Base-by-base conservation (phyloP, 2,329 filamentous ascomycete species). In the Fusarium sp. region DNA sequence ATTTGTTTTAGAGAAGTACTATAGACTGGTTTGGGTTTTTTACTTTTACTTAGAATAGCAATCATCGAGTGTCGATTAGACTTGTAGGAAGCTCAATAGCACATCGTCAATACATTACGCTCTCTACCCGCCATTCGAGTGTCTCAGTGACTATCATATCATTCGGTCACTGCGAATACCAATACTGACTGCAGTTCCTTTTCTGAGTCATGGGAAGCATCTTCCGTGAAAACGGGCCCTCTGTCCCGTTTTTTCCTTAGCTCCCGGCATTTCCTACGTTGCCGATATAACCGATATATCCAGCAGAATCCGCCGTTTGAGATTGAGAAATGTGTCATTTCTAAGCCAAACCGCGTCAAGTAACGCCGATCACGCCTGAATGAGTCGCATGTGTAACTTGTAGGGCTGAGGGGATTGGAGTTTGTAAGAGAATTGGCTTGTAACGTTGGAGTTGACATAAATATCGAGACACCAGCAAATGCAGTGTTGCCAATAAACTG, bases 21-120 rank as follows among this genome's bases (percentile, higher is more conserved):
- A 70, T 70, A 70, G 66, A 66, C 30, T 52, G 54, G 41, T 22
- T 56, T 63, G 45, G 62, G 56, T 44, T 41, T 42, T 55, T 39
- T 55, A 55, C 34, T 41, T 48, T 70, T 52, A 64, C 15, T 65
- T 70, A 42, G 24, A 56, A 44, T 54, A 28, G 39, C 24, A 59
- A 42, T 58, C 34, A 47, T 58, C n/a, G 59, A 41, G 39, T 28
- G 54, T 47, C 22, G 17, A 26, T 41, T 52, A 62, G 57, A 63
- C 39, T 66, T 54, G 32, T 17, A 32, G 39, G 20, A 44, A 42
- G 41, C 39, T 62, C 41, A 55, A 26, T 44, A 65, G 50, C 55
- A 68, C 30, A 55, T 51, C 26, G 15, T 24, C 32, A 54, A 34
- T 61, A 45, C 18, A 60, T 24, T 32, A 50, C 50, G 24, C 59